Evolutionary conservation across 345 rosid species (phyloP).

Genomic region (Cardamine resedifolia): DNA sequence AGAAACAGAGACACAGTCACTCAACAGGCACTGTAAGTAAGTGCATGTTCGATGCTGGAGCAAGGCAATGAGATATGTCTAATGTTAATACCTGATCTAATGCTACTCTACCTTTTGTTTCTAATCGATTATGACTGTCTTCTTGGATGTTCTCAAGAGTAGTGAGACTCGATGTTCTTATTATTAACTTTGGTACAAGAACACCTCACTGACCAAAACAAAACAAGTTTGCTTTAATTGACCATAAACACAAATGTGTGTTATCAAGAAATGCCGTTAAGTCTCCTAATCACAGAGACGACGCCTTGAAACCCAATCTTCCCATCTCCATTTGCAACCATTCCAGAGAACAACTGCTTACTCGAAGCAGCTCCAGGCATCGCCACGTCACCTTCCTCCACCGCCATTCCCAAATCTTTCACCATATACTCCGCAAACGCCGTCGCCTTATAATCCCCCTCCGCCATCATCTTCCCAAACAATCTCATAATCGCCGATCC

Average conservation of each 20-base stretch:
- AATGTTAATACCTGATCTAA: no score
- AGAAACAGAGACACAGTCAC: no score
- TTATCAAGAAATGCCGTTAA: slow-evolving; percentile 38
- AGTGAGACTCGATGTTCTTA: background rate
- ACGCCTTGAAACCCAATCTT: slow-evolving; percentile 75
- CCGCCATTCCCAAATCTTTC: slow-evolving; percentile 88
- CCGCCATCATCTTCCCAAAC: slow-evolving; percentile 65
- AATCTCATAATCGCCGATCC: slow-evolving; percentile 72
- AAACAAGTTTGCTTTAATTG: background rate
- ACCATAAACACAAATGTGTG: background rate
- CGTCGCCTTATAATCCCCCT: slow-evolving; percentile 60
- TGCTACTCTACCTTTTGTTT: no score
- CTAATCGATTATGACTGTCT: no score
- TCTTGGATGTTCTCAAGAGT: background rate
- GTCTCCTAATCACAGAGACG: slow-evolving; percentile 61
- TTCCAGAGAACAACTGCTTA: slow-evolving; percentile 72
- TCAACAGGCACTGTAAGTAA: no score
- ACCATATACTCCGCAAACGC: slow-evolving; percentile 80
- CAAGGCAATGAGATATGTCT: no score
- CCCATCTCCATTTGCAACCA: slow-evolving; percentile 85
- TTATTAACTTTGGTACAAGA: background rate
- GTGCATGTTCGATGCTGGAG: no score
- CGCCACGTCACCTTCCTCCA: slow-evolving; percentile 41
- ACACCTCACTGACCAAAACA: no score
- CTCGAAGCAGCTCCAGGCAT: slow-evolving; percentile 71